Evolutionary conservation across 2,329 filamentous ascomycete species (phyloP).

Genomic region (Nigrograna mackinnonii): DNA sequence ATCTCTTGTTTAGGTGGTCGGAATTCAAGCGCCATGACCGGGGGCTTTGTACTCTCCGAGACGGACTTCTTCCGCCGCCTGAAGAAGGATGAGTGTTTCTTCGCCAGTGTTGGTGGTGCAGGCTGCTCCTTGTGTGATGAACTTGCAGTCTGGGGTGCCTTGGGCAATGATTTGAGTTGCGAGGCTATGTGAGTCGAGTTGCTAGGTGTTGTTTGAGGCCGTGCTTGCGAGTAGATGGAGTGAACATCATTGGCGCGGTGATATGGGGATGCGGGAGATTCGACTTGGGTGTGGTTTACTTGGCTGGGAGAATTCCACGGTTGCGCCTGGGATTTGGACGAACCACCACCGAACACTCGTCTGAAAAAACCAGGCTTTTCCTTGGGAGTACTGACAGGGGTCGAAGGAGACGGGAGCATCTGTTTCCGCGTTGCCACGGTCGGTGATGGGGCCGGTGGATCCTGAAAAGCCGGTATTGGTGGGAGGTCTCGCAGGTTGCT

Average conservation of each 20-base stretch:
- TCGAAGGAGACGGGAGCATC: conserved; percentile 38
- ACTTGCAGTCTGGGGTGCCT: conserved; percentile 26
- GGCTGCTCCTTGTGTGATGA: conserved; percentile 25
- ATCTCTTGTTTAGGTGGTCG: conserved; percentile 32
- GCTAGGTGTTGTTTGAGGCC: conserved; percentile 43
- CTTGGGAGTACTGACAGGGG: conserved; percentile 44
- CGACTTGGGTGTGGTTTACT: conserved; percentile 17
- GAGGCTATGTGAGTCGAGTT: conserved; percentile 49
- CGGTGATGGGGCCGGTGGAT: conserved; percentile 57
- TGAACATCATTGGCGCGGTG: conserved; percentile 29
- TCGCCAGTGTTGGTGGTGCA: conserved; percentile 61
- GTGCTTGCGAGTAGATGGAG: conserved; percentile 32
- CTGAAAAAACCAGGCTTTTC: conserved; percentile 90
- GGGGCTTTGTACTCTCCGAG: conserved; percentile 67
- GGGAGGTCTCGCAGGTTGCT: conserved; percentile 48
- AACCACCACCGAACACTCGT: conserved; percentile 75
- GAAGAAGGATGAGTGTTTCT: conserved; percentile 95
- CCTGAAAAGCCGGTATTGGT: conserved; percentile 48
- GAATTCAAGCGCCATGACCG: conserved; percentile 58
- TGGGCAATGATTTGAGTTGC: conserved; percentile 50
- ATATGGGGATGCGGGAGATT: conserved; percentile 18
- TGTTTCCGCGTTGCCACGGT: conserved; percentile 56
- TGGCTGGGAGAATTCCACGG: conserved; percentile 23
- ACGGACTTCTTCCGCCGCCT: conserved; percentile 89
- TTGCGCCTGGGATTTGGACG: conserved; percentile 59